phyloP scores from a whole-genome alignment of 2,329 filamentous ascomycete genomes.

The Didymella glomerata region DNA sequence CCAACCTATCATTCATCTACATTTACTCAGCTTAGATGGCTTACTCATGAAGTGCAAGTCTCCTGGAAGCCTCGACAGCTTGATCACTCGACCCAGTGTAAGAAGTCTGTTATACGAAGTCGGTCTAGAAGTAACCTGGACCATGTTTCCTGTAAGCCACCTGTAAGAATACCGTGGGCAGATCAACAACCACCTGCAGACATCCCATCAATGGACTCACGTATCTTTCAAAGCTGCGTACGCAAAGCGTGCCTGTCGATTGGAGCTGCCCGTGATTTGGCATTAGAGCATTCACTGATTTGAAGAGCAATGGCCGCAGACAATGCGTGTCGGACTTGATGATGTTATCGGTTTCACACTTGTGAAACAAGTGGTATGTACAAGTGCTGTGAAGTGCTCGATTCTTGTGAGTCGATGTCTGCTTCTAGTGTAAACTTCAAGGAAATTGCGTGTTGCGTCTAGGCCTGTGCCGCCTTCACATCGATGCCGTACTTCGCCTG shows the following conservation, averaged over 20 bases:
- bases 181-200: neutral
- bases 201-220: neutral
- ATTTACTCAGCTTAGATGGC: neutral
- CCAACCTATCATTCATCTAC: neutral
- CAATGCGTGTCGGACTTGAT: neutral
- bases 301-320: neutral
- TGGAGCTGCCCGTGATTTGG: neutral
- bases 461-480: constrained; percentile 57
- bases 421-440: constrained; percentile 31
- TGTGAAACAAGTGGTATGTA: constrained; percentile 29
- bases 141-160: neutral
- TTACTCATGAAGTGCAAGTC: neutral
- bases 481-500: constrained; percentile 90
- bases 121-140: neutral
- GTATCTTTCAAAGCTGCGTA: neutral
- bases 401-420: constrained; percentile 24
- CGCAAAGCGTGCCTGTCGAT: neutral
- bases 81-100: neutral
- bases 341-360: constrained; percentile 18
- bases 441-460: constrained; percentile 29
- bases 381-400: constrained; percentile 23
- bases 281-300: neutral
- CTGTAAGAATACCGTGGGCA: neutral
- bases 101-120: neutral
- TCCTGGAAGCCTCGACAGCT: neutral